phyloP scores from a whole-genome alignment of 2,329 filamentous ascomycete genomes.

The Tolypocladium ovalisporum region DNA sequence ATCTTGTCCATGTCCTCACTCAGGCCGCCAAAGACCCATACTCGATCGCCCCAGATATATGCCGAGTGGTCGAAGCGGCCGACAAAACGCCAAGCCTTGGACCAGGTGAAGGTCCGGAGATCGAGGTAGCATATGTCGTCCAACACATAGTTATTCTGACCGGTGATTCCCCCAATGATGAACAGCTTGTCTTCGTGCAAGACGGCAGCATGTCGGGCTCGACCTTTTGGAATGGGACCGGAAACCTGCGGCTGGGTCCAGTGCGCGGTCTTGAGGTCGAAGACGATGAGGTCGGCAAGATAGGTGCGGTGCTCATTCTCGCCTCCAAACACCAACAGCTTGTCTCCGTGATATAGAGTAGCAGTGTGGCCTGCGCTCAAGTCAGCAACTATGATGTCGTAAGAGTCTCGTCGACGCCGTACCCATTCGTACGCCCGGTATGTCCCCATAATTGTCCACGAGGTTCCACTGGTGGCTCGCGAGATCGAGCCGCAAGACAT shows the following conservation, averaged over 20 bases:
- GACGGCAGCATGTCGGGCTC: conserved; percentile 86
- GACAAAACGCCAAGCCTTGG: conserved; percentile 89
- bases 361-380: conserved; percentile 71
- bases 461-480: conserved; percentile 85
- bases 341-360: conserved; percentile 85
- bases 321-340: conserved; percentile 92
- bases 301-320: conserved; percentile 97
- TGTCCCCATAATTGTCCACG: conserved; percentile 97
- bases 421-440: conserved; percentile 96
- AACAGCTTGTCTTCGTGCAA: conserved; percentile 96
- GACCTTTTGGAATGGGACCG: conserved; percentile 76
- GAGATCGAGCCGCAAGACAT: conserved; percentile 83
- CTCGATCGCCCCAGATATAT: conserved; percentile 81
- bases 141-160: conserved; percentile 80
- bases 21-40: conserved; percentile 94
- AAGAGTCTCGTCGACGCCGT: background rate
- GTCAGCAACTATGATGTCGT: conserved; percentile 3
- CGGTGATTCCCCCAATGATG: conserved; percentile 89
- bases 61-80: conserved; percentile 90
- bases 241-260: conserved; percentile 89
- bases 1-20: conserved; percentile 96
- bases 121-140: conserved; percentile 97
- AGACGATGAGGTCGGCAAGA: conserved; percentile 89
- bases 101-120: conserved; percentile 96
- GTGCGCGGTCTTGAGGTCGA: conserved; percentile 86